Evolutionary conservation across 1,284 basidiomycete genomes (phyloP), one percentile per base, ranked within the genome.

Genomic region (Ganoderma lucidum): DNA sequence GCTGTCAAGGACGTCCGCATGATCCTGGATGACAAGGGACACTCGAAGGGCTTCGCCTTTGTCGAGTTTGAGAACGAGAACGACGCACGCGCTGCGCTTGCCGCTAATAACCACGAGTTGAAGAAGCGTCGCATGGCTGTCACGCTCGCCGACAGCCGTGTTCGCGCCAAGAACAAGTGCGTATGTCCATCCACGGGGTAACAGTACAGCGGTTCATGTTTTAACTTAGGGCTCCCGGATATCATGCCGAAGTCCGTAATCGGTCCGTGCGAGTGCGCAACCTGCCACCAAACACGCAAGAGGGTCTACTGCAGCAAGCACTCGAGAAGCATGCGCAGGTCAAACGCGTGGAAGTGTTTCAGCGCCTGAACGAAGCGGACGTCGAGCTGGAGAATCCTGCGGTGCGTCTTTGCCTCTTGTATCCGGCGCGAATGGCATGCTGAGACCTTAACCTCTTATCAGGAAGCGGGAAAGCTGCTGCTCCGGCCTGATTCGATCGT

Each of bases 41-140:
- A 88, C 48, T 86, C 87, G 51, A 95, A 92, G 79, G 97, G 98
- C 0, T 96, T 96, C 78, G 97, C 96, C 0, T 99, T 99, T 76
- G 86, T 99, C 28, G 96, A 99, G 77, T 99, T 95, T 78, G 90
- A 93, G 70, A 85, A 89, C 41, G 91, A 93, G 94, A 85, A 85
- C 72, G 87, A 92, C 71, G 95, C 96, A 0, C 83, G 86, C 63
- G 86, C 87, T 1, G 93, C 93, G 12, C 83, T 97, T 35, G 83
- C 86, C 8, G 89, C 95, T 9, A 96, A 97, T 77, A 97, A 97
- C 71, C 83, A 91, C 60, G 93, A 96, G 75, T 84, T 96, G 28
- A 96, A 95, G 81, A 94, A 91, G 71, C 88, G 95, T 17, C 88
- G 93, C 17, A 93, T 97, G 66, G 92, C 91, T 1, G 95, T 97